Percentiles rank a stretch among this genome's conserved stretches.
phyloP scores from a whole-genome alignment of 2,329 filamentous ascomycete genomes.

The Aureobasidium namibiae region DNA sequence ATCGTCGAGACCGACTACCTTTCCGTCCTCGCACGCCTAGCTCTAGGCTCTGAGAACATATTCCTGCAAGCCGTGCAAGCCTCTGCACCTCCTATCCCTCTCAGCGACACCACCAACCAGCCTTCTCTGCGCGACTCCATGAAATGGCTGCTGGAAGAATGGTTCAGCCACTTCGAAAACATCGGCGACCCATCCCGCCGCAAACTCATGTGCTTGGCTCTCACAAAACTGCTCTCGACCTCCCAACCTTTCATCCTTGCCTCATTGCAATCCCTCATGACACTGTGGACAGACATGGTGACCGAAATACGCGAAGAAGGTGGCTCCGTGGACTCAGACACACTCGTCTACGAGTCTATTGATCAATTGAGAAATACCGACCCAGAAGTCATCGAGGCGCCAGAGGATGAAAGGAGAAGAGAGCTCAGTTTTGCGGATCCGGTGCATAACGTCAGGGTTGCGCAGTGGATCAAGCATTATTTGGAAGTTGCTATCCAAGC shows the following conservation, averaged over 20 bases:
- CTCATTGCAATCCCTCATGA: conserved; percentile 62
- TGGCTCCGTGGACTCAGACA: conserved; percentile 31
- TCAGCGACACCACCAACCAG: conserved; percentile 6
- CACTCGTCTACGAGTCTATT: conserved; percentile 32
- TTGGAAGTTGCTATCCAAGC: conserved; percentile 51
- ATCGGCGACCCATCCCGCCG: conserved; percentile 57
- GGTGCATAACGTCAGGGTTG: conserved; percentile 57
- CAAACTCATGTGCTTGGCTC: conserved; percentile 64
- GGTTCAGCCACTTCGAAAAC: conserved; percentile 61
- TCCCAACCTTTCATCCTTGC: conserved; percentile 38
- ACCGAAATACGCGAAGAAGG: conserved; percentile 56
- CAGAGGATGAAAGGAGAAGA: conserved; percentile 39
- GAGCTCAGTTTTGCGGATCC: conserved; percentile 53
- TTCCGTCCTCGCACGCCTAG: conserved; percentile 69
- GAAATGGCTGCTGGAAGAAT: conserved; percentile 46
- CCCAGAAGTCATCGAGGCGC: conserved; percentile 27
- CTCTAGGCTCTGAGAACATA: conserved; percentile 60
- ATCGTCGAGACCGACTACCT: conserved; percentile 81
- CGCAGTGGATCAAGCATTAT: conserved; percentile 55
- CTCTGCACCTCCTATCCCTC: conserved; percentile 14
- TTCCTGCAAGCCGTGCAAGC: conserved; percentile 51
- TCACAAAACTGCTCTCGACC: conserved; percentile 64
- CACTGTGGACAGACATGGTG: conserved; percentile 66
- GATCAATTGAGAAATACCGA: conserved; percentile 16
- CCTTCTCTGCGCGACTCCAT: conserved; percentile 28